phyloP scores from a whole-genome alignment of 2,329 filamentous ascomycete species.

The Alternaria alternata region DNA sequence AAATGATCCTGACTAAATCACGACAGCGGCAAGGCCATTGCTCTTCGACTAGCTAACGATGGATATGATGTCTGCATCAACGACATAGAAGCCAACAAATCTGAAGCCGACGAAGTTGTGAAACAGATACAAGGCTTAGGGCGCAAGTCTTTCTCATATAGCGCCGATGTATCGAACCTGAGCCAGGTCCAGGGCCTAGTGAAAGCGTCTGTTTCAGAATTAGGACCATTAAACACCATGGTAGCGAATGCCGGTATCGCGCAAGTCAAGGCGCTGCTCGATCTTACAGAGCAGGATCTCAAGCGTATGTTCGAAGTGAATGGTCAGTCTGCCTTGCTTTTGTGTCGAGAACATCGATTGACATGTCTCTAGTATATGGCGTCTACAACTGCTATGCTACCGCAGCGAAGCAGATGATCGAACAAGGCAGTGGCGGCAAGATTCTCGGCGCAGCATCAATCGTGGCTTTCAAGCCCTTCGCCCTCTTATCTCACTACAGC shows the following conservation, averaged over 20 bases:
- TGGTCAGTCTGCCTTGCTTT: constrained; percentile 18
- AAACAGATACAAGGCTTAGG: constrained; percentile 63
- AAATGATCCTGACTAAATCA: constrained; percentile 8
- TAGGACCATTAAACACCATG: constrained; percentile 64
- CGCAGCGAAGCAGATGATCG: constrained; percentile 71
- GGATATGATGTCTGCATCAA: constrained; percentile 73
- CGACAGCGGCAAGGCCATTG: constrained; percentile 67
- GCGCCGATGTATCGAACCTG: constrained; percentile 68
- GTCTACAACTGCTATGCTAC: constrained; percentile 71
- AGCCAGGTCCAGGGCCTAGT: constrained; percentile 64
- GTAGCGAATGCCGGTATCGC: constrained; percentile 70
- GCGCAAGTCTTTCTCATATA: constrained; percentile 62
- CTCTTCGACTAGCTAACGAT: constrained; percentile 68
- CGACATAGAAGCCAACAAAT: constrained; percentile 64
- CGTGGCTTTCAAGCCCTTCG: constrained; percentile 68
- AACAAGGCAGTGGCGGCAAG: constrained; percentile 61
- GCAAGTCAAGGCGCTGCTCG: constrained; percentile 64
- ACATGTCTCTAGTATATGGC: constrained; percentile 59
- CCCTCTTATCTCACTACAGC: constrained; percentile 68
- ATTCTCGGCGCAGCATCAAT: constrained; percentile 62
- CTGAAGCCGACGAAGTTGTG: constrained; percentile 62
- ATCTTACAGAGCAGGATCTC: constrained; percentile 66
- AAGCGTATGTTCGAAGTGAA: constrained; percentile 70
- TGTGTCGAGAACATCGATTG: not conserved
- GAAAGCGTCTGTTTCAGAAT: constrained; percentile 58